Conservation (phyloP, 2,329 filamentous ascomycete genomes). For the Fusarium algeriense region DNA sequence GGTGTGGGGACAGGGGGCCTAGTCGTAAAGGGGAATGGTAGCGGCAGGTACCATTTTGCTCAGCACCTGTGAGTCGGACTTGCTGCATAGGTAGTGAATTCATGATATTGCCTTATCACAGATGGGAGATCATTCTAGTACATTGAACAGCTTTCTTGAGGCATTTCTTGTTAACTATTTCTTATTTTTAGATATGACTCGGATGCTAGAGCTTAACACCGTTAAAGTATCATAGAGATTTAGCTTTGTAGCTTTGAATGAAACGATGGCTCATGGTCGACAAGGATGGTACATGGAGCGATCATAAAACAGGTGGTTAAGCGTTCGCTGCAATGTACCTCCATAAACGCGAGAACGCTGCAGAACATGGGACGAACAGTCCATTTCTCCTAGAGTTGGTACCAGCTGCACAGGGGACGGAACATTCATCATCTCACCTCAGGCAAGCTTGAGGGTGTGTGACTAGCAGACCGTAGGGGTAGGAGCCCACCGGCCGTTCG, state of each 20-base stretch:
- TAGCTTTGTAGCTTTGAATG: slow-evolving; percentile 31
- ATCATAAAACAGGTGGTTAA: slow-evolving; percentile 20
- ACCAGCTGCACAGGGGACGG: slow-evolving; percentile 35
- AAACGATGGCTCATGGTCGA: slow-evolving; percentile 39
- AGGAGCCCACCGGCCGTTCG: slow-evolving; percentile 21
- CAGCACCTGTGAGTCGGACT: not conserved
- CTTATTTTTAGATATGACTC: not conserved
- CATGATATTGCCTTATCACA: not conserved
- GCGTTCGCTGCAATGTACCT: slow-evolving; percentile 18
- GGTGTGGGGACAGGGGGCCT: slow-evolving; percentile 32
- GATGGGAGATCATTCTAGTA: not conserved
- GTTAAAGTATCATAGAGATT: slow-evolving; percentile 4
- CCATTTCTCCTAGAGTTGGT: slow-evolving; percentile 17
- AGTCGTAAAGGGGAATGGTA: slow-evolving; percentile 29
- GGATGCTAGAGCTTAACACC: not conserved
- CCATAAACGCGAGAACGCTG: slow-evolving; percentile 8
- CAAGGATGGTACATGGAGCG: slow-evolving; percentile 32
- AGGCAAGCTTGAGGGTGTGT: slow-evolving; percentile 23
- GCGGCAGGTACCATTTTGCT: slow-evolving; percentile 23
- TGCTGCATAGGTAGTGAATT: not conserved
- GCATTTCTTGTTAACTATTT: not conserved
- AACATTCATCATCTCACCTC: slow-evolving; percentile 2
- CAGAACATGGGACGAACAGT: slow-evolving; percentile 44
- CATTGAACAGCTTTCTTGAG: not conserved
- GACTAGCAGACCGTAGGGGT: slow-evolving; percentile 28